Percentiles rank a stretch among this genome's conserved stretches.
Conservation (phyloP, 1,284 basidiomycete genomes). For the Cryptococcus floricola region DNA sequence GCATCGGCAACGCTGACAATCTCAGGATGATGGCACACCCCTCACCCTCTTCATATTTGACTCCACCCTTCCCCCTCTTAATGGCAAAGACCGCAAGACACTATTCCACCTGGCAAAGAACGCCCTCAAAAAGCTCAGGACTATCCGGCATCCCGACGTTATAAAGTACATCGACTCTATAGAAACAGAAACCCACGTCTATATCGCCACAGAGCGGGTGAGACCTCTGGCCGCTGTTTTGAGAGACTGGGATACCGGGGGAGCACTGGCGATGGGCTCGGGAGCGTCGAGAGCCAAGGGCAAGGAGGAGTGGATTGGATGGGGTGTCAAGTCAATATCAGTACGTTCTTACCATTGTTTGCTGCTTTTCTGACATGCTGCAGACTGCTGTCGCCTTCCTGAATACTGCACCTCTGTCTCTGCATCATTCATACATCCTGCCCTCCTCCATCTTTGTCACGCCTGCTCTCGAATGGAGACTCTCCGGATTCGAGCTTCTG, state of each 20-base stretch:
- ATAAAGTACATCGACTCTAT: slow-evolving; percentile 91
- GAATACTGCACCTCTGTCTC: slow-evolving; percentile 77
- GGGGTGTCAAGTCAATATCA: slow-evolving; percentile 87
- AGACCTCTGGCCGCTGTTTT: slow-evolving; percentile 68
- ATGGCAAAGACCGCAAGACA: slow-evolving; percentile 56
- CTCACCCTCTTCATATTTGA: slow-evolving; percentile 91
- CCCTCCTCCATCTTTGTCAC: slow-evolving; percentile 76
- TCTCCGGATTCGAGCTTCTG: slow-evolving; percentile 89
- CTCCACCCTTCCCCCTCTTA: slow-evolving; percentile 51
- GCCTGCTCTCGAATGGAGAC: slow-evolving; percentile 86
- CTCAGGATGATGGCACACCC: slow-evolving; percentile 75
- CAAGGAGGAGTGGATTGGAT: slow-evolving; percentile 84
- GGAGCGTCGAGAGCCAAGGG: slow-evolving; percentile 52
- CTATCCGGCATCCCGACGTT: slow-evolving; percentile 90
- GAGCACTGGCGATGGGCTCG: slow-evolving; percentile 19
- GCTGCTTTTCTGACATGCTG: neutral
- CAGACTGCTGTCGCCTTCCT: slow-evolving; percentile 87
- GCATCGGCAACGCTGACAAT: neutral
- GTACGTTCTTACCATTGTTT: slow-evolving; percentile 54
- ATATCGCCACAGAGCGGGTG: slow-evolving; percentile 93
- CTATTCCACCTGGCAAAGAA: slow-evolving; percentile 80
- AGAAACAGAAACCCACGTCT: slow-evolving; percentile 79
- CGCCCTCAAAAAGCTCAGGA: slow-evolving; percentile 82
- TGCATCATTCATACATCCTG: slow-evolving; percentile 76
- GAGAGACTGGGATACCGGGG: slow-evolving; percentile 55